phyloP scores from a whole-genome alignment of 2,329 filamentous ascomycete genomes.

The Aspergillus novofumigatus region DNA sequence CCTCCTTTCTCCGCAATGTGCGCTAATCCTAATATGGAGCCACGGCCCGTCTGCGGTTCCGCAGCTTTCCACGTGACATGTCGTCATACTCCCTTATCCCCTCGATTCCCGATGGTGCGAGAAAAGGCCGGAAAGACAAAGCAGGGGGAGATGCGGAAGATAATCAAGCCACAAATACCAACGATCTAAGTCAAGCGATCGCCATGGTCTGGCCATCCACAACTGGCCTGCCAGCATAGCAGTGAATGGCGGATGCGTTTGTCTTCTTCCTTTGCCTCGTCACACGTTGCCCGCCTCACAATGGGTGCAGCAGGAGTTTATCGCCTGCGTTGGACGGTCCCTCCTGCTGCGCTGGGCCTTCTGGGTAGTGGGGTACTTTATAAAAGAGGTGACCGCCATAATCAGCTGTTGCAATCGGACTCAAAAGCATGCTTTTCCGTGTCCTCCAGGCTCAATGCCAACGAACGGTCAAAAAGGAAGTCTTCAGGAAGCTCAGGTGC shows the following conservation, averaged over 20 bases:
- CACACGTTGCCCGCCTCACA: slow-evolving; percentile 19
- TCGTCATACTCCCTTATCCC: slow-evolving; percentile 18
- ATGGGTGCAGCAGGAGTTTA: slow-evolving; percentile 34
- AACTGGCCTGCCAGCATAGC: not conserved
- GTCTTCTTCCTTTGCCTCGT: slow-evolving; percentile 19
- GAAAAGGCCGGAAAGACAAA: not conserved
- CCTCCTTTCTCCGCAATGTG: not conserved
- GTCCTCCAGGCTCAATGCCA: slow-evolving; percentile 7
- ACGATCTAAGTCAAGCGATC: slow-evolving; percentile 4
- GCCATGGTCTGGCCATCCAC: slow-evolving; percentile 14
- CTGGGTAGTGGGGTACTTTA: slow-evolving; percentile 23
- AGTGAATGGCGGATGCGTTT: slow-evolving; percentile 9
- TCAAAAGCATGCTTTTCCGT: slow-evolving; percentile 24
- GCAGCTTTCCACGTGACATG: slow-evolving; percentile 20
- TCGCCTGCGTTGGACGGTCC: slow-evolving; percentile 33
- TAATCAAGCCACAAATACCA: not conserved
- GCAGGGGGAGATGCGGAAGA: not conserved
- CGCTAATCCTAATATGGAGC: not conserved
- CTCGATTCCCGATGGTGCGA: not conserved
- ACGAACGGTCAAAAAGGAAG: slow-evolving; percentile 11
- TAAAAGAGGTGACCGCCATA: slow-evolving; percentile 22
- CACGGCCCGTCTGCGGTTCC: not conserved
- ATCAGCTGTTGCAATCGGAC: slow-evolving; percentile 15
- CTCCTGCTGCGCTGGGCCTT: slow-evolving; percentile 30
- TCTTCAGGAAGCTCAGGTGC: slow-evolving; percentile 13